Evolutionary conservation across 345 rosid genomes (phyloP), one percentile per base, ranked within the genome.

Genomic region (Bruguiera sexangula): DNA sequence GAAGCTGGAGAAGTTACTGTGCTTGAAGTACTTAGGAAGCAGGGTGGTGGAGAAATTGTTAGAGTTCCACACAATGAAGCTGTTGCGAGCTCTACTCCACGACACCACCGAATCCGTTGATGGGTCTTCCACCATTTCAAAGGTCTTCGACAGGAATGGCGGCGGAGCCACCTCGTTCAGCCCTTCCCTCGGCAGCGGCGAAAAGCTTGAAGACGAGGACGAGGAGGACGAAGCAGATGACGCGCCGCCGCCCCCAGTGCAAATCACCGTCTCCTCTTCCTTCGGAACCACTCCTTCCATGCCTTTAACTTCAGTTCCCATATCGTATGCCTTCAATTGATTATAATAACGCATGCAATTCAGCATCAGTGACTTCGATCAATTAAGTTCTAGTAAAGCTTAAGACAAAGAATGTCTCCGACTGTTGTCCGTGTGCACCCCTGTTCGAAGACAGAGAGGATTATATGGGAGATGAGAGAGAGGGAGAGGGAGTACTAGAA

Each of bases 161-260:
- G 76, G 72, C 70, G 97, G 96, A 16, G 96, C 97, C 6, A 69
- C 78, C 57, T 93, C 97, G 65, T 85, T 75, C 3, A 93, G 75
- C 6, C 97, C 91, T 76, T 87, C 90, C 72, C 82, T 75, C 36
- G 98, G 97, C 75, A 65, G 85, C n/a, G 96, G 89, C 21, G 86
- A 68, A 1, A 79, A 77, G 27, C 64, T 78, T 0, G 84, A 81
- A 61, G 82, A 76, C 0, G 84, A 82, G 0, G 86, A 82, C 3
- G 89, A 82, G 7, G 87, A 83, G 0, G 83, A 73, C 3, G 84
- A 76, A 0, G 81, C 79, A 1, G 68, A 71, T 30, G 58, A 20
- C 2, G 18, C 18, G 50, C 18, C 50, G 19, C 18, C 34, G 8
- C 62, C 67, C 0, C 26, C 68, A 1, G 73, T 52, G 31, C 3